Base-by-base conservation (phyloP, 768 basidiomycete species). In the Calocybe indica region DNA sequence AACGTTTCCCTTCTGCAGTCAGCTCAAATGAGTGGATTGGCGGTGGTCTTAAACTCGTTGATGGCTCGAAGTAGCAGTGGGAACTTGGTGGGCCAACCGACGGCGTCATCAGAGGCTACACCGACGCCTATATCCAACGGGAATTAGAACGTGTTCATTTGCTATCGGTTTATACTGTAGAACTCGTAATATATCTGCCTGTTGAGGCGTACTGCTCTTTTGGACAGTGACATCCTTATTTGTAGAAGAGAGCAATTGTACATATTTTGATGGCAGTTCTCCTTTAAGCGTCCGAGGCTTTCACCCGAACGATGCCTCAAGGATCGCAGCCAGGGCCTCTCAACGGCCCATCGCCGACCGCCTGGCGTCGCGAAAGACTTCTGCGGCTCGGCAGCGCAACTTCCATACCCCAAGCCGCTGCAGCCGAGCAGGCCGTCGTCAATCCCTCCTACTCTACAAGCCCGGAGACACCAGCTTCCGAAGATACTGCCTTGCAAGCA, bases 11-110 rank as follows among this genome's bases (percentile, higher is more conserved):
- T 83, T 13, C 69, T 92, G 46, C 83, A 88, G 61, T 72, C 80
- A 12, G 69, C 78, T n/a, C 88, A 91, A 57, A 83, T 86, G 80
- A 85, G 75, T 58, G 85, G 86, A 10, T 56, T 89, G 53, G 85
- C 85, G 13, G 67, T 83, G 52, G 68, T 90, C 8, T 62, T 90
- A 51, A 88, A 86, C 62, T 80, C 83, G 2, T 62, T 89, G 52
- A 82, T 86, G 73, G 73, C 79, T 28, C 72, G 76, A 53, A 69
- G 60, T 15, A 37, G 37, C 42, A 29, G 14, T 37, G 37, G 29
- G 12, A 12, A 45, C 49, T 32, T 13, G 44, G 1, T 3, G 7
- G 34, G 32, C 14, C 14, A 35, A 13, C 8, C 12, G 34, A 11
- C 22, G 22, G 22, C 4, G 22, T 22, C 22, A 22, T 22, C 22